Percentiles rank a stretch among this genome's conserved stretches.
Conservation (phyloP, 2,329 filamentous ascomycete species). For the Verticillium nubilum region DNA sequence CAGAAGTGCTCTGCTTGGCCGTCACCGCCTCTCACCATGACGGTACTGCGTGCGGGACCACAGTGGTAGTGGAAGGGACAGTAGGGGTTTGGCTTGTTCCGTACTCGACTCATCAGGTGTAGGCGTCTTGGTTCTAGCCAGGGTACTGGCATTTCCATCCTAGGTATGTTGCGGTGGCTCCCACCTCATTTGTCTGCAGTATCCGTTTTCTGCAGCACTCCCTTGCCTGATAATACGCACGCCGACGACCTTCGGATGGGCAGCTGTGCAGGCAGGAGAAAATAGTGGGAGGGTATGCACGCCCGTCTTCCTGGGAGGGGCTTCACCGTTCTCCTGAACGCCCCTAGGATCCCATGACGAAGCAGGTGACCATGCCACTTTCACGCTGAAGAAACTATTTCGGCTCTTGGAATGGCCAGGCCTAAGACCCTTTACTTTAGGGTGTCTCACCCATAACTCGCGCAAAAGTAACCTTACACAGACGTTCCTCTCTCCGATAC, state of each 20-base stretch:
- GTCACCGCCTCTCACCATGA: not conserved
- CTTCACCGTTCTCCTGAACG: not conserved
- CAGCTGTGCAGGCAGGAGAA: not conserved
- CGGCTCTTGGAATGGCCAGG: not conserved
- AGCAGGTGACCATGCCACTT: not conserved
- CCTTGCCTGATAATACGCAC: conserved; percentile 8
- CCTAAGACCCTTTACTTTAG: not conserved
- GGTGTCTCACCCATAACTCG: not conserved
- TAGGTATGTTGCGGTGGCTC: not conserved
- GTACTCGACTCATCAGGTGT: not conserved
- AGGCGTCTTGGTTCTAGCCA: not conserved
- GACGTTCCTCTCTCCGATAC: not conserved
- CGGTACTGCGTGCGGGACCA: too few relatives aligned
- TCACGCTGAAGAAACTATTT: not conserved
- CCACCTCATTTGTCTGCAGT: conserved; percentile 6
- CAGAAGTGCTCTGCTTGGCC: not conserved
- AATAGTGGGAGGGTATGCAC: conserved; percentile 8
- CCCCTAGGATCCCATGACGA: too few relatives aligned
- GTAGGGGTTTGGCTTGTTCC: not conserved
- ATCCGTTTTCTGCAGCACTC: conserved; percentile 6
- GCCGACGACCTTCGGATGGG: conserved; percentile 11
- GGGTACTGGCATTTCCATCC: not conserved
- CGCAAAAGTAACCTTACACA: not conserved
- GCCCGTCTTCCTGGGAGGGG: not conserved
- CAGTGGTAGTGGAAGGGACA: not conserved